These are phyloP conservation scores for Coemansia sp. DNA, from an alignment of 192 early-diverging fungal species.

Conservation along the genomic window DNA sequence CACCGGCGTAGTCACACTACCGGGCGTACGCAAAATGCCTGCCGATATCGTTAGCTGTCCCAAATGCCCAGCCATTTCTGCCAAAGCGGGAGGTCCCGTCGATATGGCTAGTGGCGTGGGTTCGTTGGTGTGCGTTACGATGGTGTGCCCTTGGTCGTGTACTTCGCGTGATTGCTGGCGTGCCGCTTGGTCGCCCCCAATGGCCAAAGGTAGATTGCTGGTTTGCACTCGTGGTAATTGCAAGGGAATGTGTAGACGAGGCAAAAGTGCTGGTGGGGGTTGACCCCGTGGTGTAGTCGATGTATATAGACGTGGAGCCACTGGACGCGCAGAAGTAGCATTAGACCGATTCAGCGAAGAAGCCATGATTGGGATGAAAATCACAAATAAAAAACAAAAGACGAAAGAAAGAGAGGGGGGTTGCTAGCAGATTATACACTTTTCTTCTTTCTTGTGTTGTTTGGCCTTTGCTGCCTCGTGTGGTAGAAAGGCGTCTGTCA, in stretches of 20 bases:
- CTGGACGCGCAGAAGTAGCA: conserved; percentile 39
- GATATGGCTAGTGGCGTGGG: conserved; percentile 11
- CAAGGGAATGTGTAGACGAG: conserved; percentile 25
- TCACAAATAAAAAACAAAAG: conserved; percentile 1
- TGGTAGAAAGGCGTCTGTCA: conserved; percentile 27
- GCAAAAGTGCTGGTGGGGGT: conserved; percentile 13
- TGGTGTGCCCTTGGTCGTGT: conserved; percentile 30
- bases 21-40: not conserved
- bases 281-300: conserved; percentile 47
- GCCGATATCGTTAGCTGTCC: conserved; percentile 26
- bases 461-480: conserved; percentile 6
- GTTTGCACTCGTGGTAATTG: conserved; percentile 25
- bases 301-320: conserved; percentile 31
- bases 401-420: not conserved
- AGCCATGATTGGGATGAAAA: conserved; percentile 19
- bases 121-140: conserved; percentile 10
- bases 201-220: conserved; percentile 15
- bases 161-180: conserved; percentile 47
- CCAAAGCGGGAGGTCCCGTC: conserved; percentile 8
- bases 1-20: not conserved
- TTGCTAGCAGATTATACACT: conserved; percentile 13
- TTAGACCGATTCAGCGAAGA: conserved; percentile 54
- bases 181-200: conserved; percentile 38
- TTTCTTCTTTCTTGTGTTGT: conserved; percentile 7
- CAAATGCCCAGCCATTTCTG: conserved; percentile 6